These are phyloP conservation scores for Closterium sp. DNA, from an alignment of 139 green algal species.

Conservation along the genomic window DNA sequence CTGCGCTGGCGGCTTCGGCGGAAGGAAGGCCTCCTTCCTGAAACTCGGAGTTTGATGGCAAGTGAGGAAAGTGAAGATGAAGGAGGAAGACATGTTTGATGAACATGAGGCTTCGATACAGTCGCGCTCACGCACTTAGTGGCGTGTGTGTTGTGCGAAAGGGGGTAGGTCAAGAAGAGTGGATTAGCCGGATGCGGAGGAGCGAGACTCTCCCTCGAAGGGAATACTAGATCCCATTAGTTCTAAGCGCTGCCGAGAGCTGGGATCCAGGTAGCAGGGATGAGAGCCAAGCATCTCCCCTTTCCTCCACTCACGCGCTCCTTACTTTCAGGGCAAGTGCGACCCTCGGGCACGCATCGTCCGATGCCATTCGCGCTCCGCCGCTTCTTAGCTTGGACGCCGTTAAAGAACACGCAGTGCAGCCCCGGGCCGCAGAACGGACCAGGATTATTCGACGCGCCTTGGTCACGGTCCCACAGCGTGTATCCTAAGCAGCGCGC, in stretches of 20 bases:
- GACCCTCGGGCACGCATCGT: background rate
- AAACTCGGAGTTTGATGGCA: no score
- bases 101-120: no score
- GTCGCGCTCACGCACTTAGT: background rate
- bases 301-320: background rate
- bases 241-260: no score
- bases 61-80: no score
- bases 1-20: no score
- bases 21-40: no score
- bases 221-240: no score
- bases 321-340: background rate
- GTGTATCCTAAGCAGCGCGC: background rate
- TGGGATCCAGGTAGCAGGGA: no score
- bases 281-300: no score
- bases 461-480: background rate
- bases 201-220: no score
- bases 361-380: background rate
- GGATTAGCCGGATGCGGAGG: background rate
- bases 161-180: background rate
- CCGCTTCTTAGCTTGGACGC: background rate
- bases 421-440: background rate
- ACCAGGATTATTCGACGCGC: background rate
- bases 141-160: background rate
- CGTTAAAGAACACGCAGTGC: background rate
- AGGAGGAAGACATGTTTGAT: no score